Base-by-base conservation (phyloP, 179 eudicot genomes). In the Spergularia azorica region DNA sequence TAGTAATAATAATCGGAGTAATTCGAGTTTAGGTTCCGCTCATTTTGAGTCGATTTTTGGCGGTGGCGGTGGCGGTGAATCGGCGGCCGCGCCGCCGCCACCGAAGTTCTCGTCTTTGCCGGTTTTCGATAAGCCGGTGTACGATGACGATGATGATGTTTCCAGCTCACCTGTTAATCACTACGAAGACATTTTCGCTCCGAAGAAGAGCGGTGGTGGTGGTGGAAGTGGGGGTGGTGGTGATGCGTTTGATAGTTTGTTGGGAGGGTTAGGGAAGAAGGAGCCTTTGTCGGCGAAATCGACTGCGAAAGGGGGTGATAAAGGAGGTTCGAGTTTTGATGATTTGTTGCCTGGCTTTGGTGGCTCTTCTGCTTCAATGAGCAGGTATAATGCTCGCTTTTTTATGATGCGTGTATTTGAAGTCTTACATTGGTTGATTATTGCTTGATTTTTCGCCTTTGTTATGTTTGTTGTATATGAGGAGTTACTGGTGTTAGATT, bases 341-440 rank as follows among this genome's bases (percentile, higher is more conserved):
- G 97, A 91, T 85, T 85, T 91, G 86, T 66, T 93, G 75, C 88
- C 93, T 21, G 90, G 91, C 11, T 86, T 90, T 82, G 87, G 94
- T 73, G 79, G 60, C 75, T 61, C 78, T 71, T 64, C 86, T 9
- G 58, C 81, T 58, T 67, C 74, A 50, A 78, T 66, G 51, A 84
- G 72, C 84, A 91, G 98, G 97, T 91, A 88, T 81, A 52, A 56
- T 69, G 78, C 13, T 15, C 32, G 32, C 9, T 0, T 8, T n/a
- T 50, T 16, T 74, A 8, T 12, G 9, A 17, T 10, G 2, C 61
- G 55, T 21, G 67, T 59, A 59, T 57, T 62, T 6, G 10, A 41
- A 21, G 67, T 13, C 17, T 67, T 18, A 0, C 8, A 13, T 72
- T 72, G 18, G 57, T 9, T 57, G 20, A 16, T 26, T n/a, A 26